Evolutionary conservation across 164 flowering plant genomes (phyloP).

Genomic region (Cinnamomum chago): DNA sequence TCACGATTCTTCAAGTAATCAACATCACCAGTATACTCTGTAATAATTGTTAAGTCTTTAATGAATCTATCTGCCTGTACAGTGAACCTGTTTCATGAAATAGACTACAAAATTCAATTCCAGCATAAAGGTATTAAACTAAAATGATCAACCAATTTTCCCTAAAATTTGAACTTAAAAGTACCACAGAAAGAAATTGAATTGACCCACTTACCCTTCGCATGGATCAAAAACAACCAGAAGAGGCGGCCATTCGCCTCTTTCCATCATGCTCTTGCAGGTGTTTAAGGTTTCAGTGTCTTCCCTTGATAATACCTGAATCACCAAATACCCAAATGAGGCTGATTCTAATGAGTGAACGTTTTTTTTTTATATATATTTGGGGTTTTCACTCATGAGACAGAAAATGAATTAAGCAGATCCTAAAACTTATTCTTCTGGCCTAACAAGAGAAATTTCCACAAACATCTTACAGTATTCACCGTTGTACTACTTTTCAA

Average conservation of each 20-base stretch:
- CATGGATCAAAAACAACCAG: slow-evolving; percentile 75
- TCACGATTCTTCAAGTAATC: slow-evolving; percentile 84
- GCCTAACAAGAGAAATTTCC: background rate
- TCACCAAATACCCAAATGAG: background rate
- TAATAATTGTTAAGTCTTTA: slow-evolving; percentile 75
- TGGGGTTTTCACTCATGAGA: background rate
- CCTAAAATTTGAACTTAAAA: too few species aligned
- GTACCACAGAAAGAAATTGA: background rate
- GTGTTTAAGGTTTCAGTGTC: slow-evolving; percentile 58
- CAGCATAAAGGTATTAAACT: background rate
- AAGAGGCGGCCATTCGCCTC: slow-evolving; percentile 92
- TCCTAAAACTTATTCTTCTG: background rate
- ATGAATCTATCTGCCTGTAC: slow-evolving; percentile 82
- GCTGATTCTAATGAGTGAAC: too few species aligned
- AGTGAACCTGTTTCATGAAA: slow-evolving; percentile 57
- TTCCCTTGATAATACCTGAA: slow-evolving; percentile 66
- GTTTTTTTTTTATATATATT: too few species aligned
- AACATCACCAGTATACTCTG: slow-evolving; percentile 92
- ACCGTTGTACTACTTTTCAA: background rate
- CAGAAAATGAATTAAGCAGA: background rate
- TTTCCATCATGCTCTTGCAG: slow-evolving; percentile 79
- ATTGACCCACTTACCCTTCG: slow-evolving; percentile 62
- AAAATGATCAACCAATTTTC: background rate
- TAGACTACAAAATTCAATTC: slow-evolving; percentile 1
- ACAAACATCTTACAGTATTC: background rate